These are phyloP conservation scores for Amanita exitialis DNA, from an alignment of 768 basidiomycete genomes.

Conservation along the genomic window DNA sequence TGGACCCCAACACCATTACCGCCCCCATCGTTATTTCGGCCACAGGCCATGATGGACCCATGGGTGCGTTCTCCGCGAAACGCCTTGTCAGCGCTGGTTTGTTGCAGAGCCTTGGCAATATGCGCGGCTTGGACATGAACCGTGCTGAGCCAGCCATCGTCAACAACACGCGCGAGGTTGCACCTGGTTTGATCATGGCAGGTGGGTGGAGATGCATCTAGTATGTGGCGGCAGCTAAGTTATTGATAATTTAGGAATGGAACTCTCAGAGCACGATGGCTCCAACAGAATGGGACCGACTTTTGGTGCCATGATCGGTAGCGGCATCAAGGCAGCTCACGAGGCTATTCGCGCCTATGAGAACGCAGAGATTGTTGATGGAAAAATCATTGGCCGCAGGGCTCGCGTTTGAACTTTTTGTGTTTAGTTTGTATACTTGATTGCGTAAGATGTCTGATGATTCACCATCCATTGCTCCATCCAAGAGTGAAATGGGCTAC, in stretches of 20 bases:
- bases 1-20: constrained; percentile 79
- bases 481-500: constrained; percentile 27
- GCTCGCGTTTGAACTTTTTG: neutral
- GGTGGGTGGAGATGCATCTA: constrained; percentile 27
- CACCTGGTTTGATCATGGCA: constrained; percentile 65
- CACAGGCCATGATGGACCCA: constrained; percentile 70
- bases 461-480: neutral
- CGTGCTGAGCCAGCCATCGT: constrained; percentile 77
- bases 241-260: constrained; percentile 48
- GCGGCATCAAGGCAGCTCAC: constrained; percentile 63
- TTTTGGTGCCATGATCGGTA: constrained; percentile 74
- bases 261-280: constrained; percentile 74
- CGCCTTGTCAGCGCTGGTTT: constrained; percentile 69
- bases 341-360: constrained; percentile 50
- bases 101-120: constrained; percentile 65
- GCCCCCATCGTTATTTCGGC: constrained; percentile 64
- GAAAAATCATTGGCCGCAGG: constrained; percentile 39
- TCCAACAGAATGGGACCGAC: constrained; percentile 72
- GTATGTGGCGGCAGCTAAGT: neutral
- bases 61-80: constrained; percentile 79
- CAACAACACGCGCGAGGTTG: constrained; percentile 66
- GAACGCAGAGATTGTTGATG: constrained; percentile 37
- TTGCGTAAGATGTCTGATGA: neutral
- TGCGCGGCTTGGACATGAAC: constrained; percentile 75
- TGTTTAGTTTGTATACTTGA: neutral